Base-by-base conservation (phyloP, 441 rosid species). In the Cnidoscolus chayamansa region DNA sequence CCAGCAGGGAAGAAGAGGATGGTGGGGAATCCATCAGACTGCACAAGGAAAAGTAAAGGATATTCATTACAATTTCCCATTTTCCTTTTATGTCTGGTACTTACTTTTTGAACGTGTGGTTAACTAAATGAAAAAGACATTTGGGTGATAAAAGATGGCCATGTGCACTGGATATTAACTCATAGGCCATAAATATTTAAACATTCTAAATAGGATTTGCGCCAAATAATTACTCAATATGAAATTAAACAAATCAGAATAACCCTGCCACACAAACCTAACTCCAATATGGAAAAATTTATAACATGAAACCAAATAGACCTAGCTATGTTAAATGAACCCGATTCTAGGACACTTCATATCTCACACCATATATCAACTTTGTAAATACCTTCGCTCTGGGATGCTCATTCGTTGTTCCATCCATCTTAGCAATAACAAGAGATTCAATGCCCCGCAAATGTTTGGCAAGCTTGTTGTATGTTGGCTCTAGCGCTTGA, bases 401-500 rank as follows among this genome's bases (percentile, higher is more conserved):
- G 74, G 98, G 99, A 74, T 95, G 98, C 77, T 95, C 99, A 71
- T 95, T 95, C 63, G 96, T 86, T 78, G 99, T 91, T 75, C 99
- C 99, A 78, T 95, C 99, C 97, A 95, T 95, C 91, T 95, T 95
- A 53, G 98, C 94, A 71, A 95, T 84, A 75, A 95, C 91, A 59
- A 95, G 76, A 43, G 98, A 92, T 43, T 95, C 96, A 69, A 95
- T 87, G 59, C 77, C 87, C 3, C 72, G 81, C 57, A 95, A 84
- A 84, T 92, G 93, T 83, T 89, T 91, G 65, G 91, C 99, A 78
- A 95, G 97, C 76, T 92, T 95, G 89, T 87, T 83, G 68, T 92
- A 95, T 62, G 88, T 91, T 62, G 97, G 96, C 83, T 95, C 99
- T 19, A 95, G 82, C 57, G 99, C 76, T 85, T 95, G 96, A 83